Evolutionary conservation across 2,329 filamentous ascomycete species (phyloP).

Genomic region (Clonostachys byssicola): DNA sequence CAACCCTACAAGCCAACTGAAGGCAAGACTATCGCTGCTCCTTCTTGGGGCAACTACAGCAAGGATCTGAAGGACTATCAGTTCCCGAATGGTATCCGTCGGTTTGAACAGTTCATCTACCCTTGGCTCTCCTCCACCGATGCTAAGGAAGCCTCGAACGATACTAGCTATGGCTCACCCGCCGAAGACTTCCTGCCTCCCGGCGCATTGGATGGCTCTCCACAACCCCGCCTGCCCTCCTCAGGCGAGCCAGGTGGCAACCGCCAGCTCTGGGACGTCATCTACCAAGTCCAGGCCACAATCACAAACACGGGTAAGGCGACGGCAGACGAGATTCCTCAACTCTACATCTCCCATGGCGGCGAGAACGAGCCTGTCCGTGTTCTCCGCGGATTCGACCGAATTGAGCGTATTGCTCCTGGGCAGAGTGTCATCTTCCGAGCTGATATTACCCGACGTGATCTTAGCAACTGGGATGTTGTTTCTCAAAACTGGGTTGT

Average conservation of each 20-base stretch:
- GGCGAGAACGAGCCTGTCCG: slow-evolving; percentile 65
- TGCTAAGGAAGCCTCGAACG: slow-evolving; percentile 46
- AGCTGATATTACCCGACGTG: slow-evolving; percentile 69
- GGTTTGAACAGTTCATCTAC: slow-evolving; percentile 58
- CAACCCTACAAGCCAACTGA: slow-evolving; percentile 52
- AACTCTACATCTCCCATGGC: slow-evolving; percentile 78
- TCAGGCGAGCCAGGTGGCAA: slow-evolving; percentile 60
- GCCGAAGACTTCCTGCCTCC: slow-evolving; percentile 57
- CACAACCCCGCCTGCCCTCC: slow-evolving; percentile 50
- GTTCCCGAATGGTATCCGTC: slow-evolving; percentile 57
- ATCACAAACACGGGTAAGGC: slow-evolving; percentile 68
- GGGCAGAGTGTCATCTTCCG: slow-evolving; percentile 65
- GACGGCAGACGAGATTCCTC: slow-evolving; percentile 66
- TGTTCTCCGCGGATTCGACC: slow-evolving; percentile 77
- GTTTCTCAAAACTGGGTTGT: slow-evolving; percentile 78
- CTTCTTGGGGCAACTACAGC: slow-evolving; percentile 59
- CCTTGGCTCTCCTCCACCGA: slow-evolving; percentile 67
- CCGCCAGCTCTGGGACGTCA: slow-evolving; percentile 59
- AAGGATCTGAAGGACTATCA: slow-evolving; percentile 60
- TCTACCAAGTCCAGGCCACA: slow-evolving; percentile 64
- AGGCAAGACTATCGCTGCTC: slow-evolving; percentile 60
- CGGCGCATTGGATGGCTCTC: slow-evolving; percentile 46
- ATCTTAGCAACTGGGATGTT: slow-evolving; percentile 84
- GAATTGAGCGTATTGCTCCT: slow-evolving; percentile 62
- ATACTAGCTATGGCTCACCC: slow-evolving; percentile 56